A percentile compares a stretch with the other conserved stretches of the same genome.
Evolutionary conservation across 805 yeast genomes (phyloP).

Genomic region (Debaryomyces maramus): DNA sequence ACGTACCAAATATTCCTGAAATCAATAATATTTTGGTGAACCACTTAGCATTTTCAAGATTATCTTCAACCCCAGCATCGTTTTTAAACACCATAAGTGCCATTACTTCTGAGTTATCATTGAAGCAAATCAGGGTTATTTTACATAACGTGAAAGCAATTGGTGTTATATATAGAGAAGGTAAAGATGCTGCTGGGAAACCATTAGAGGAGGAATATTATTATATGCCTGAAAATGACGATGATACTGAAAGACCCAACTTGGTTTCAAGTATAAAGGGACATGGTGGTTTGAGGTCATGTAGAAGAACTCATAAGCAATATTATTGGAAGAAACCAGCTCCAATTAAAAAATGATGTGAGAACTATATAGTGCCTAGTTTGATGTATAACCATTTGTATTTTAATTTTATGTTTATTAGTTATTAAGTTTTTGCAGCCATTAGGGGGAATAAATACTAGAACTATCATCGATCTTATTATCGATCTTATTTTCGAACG

Average conservation of each 20-base stretch:
- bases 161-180: conserved; percentile 86
- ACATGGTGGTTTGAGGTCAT: conserved; percentile 74
- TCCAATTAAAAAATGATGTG: conserved; percentile 35
- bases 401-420: conserved; percentile 10
- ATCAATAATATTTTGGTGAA: conserved; percentile 70
- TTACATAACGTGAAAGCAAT: conserved; percentile 55
- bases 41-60: conserved; percentile 86
- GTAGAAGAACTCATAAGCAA: conserved; percentile 93
- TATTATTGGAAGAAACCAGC: conserved; percentile 71
- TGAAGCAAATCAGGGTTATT: conserved; percentile 44
- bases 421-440: background rate
- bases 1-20: conserved; percentile 42
- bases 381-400: conserved; percentile 3
- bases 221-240: conserved; percentile 81
- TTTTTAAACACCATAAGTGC: conserved; percentile 63
- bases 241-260: conserved; percentile 63
- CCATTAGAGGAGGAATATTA: conserved; percentile 92
- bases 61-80: conserved; percentile 84
- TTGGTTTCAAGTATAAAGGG: conserved; percentile 81
- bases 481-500: conserved; percentile 7
- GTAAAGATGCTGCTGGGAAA: conserved; percentile 97
- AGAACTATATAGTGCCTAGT: background rate
- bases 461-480: conserved; percentile 3
- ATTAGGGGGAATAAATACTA: conserved; percentile 7
- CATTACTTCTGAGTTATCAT: conserved; percentile 46